Evolutionary conservation across 202 grass and related monocot genomes (phyloP).

Genomic region (Setaria italica): DNA sequence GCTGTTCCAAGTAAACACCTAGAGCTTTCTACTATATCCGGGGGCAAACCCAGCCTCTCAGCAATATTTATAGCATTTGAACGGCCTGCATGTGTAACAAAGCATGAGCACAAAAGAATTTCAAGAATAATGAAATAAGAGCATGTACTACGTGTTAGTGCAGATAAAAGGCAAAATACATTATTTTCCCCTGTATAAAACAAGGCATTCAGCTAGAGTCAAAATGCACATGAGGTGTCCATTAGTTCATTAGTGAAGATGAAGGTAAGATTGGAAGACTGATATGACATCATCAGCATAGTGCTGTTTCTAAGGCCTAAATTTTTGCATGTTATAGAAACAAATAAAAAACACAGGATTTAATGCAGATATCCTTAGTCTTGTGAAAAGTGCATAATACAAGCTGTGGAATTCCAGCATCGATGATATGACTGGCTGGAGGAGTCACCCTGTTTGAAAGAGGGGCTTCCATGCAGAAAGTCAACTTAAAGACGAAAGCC

Average conservation of each 20-base stretch:
- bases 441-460: constrained; percentile 11
- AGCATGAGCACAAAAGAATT: constrained; percentile 36
- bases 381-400: not conserved
- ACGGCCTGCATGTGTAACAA: constrained; percentile 57
- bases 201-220: constrained; percentile 3
- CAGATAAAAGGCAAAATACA: constrained; percentile 27
- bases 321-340: not conserved
- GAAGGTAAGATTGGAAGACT: not conserved
- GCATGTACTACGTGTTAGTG: not conserved
- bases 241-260: constrained; percentile 12
- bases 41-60: constrained; percentile 69
- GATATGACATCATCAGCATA: constrained; percentile 17
- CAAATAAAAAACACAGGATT: constrained; percentile 17
- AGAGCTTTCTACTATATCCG: constrained; percentile 58
- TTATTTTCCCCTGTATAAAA: not conserved
- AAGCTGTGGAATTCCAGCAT: constrained; percentile 1
- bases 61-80: constrained; percentile 86
- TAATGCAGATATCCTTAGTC: not conserved
- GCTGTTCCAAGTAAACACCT: constrained; percentile 66
- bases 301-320: constrained; percentile 11
- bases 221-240: not conserved
- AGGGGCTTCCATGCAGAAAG: not conserved
- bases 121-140: constrained; percentile 39
- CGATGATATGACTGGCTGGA: not conserved
- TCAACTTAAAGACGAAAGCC: constrained; percentile 7